These are phyloP conservation scores for Beauveria rudraprayagi DNA, from an alignment of 2,329 filamentous ascomycete species.

Conservation along the genomic window DNA sequence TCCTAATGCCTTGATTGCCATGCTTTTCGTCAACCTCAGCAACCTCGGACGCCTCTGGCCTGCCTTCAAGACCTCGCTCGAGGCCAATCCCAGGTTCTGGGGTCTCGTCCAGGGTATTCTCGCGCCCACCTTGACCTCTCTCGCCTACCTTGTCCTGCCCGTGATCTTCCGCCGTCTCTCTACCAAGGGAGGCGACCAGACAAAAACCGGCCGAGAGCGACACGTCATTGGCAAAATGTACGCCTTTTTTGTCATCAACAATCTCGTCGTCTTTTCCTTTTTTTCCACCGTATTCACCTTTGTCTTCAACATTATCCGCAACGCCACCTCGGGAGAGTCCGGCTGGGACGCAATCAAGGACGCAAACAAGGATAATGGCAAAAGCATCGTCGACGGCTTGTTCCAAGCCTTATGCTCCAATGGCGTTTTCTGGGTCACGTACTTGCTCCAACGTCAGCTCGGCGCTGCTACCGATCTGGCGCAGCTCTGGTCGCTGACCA, in stretches of 20 bases:
- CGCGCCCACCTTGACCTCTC: slow-evolving; percentile 77
- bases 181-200: slow-evolving; percentile 75
- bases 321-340: slow-evolving; percentile 43
- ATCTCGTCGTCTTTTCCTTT: slow-evolving; percentile 85
- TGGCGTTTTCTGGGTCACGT: slow-evolving; percentile 90
- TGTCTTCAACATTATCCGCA: slow-evolving; percentile 54
- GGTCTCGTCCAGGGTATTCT: slow-evolving; percentile 85
- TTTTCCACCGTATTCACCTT: slow-evolving; percentile 79
- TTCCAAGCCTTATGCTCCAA: slow-evolving; percentile 72
- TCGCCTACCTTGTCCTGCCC: slow-evolving; percentile 80
- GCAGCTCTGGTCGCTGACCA: slow-evolving; percentile 76
- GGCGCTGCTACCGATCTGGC: slow-evolving; percentile 91
- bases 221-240: slow-evolving; percentile 89
- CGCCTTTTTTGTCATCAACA: slow-evolving; percentile 96
- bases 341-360: slow-evolving; percentile 62
- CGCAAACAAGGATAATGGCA: slow-evolving; percentile 16
- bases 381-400: slow-evolving; percentile 53
- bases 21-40: slow-evolving; percentile 80
- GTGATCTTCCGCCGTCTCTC: slow-evolving; percentile 85
- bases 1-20: slow-evolving; percentile 88
- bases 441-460: slow-evolving; percentile 84
- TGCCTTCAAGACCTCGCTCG: slow-evolving; percentile 60
- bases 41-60: slow-evolving; percentile 78
- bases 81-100: slow-evolving; percentile 60
- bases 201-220: slow-evolving; percentile 84